These are phyloP conservation scores for Mycosphaerelloides madeirae DNA, from an alignment of 2,329 filamentous ascomycete genomes.

Conservation along the genomic window DNA sequence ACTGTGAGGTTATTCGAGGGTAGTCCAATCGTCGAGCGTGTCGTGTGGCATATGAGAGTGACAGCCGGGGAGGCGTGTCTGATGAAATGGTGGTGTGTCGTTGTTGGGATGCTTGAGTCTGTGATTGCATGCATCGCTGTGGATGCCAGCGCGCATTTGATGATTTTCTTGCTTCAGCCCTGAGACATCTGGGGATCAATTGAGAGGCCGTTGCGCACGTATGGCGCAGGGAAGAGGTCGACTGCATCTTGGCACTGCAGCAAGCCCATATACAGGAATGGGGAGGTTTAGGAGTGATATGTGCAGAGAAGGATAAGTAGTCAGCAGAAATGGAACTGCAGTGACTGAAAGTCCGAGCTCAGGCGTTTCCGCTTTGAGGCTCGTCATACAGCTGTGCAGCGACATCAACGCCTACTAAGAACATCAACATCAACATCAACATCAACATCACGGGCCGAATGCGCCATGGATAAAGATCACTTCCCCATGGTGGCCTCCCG, in stretches of 20 bases:
- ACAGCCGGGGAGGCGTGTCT: not conserved
- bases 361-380: too few relatives aligned
- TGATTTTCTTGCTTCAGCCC: too few relatives aligned
- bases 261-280: too few relatives aligned
- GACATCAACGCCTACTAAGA: not conserved
- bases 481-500: constrained; percentile 41
- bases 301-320: too few relatives aligned
- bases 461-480: constrained; percentile 17
- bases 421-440: not conserved
- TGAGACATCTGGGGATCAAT: too few relatives aligned
- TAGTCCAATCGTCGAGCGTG: not conserved
- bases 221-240: too few relatives aligned
- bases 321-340: too few relatives aligned
- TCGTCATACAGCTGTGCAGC: not conserved
- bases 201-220: too few relatives aligned
- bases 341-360: too few relatives aligned
- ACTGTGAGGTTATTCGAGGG: not conserved
- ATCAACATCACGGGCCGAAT: not conserved
- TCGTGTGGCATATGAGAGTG: not conserved
- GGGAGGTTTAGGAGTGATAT: too few relatives aligned
- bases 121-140: constrained; percentile 5
- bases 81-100: constrained; percentile 3
- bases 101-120: constrained; percentile 6
- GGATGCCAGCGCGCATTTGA: not conserved
- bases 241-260: too few relatives aligned